These are phyloP conservation scores for Epichloe elymi DNA, from an alignment of 2,329 filamentous ascomycete genomes.

Conservation along the genomic window DNA sequence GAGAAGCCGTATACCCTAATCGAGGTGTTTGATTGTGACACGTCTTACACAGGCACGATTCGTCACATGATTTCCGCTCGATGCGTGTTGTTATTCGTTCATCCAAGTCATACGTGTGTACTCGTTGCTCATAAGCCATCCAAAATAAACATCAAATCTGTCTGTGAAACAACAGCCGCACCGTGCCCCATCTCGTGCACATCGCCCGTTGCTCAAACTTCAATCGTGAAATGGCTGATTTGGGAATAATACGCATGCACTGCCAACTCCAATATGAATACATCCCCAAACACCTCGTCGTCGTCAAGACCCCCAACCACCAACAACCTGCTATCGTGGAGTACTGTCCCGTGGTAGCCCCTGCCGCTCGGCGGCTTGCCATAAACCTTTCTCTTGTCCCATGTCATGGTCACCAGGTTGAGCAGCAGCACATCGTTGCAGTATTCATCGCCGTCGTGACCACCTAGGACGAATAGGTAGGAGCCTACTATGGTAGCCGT, in stretches of 20 bases:
- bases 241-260: slow-evolving; percentile 62
- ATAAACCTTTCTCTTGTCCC: slow-evolving; percentile 54
- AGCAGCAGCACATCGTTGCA: slow-evolving; percentile 55
- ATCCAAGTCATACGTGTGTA: neutral
- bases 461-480: slow-evolving; percentile 57
- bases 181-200: neutral
- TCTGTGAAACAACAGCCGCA: neutral
- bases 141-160: neutral
- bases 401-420: slow-evolving; percentile 62
- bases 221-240: slow-evolving; percentile 59
- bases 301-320: slow-evolving; percentile 60
- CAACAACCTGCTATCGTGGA: slow-evolving; percentile 52
- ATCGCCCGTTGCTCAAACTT: slow-evolving; percentile 31
- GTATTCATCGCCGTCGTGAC: slow-evolving; percentile 58
- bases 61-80: neutral
- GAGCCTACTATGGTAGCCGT: slow-evolving; percentile 57
- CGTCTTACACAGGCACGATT: neutral
- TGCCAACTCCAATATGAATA: slow-evolving; percentile 53
- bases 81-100: slow-evolving; percentile 1
- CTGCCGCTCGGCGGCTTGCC: slow-evolving; percentile 48
- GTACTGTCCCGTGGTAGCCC: slow-evolving; percentile 53
- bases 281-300: slow-evolving; percentile 53
- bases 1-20: no score
- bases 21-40: neutral
- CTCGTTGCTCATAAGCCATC: neutral